Evolutionary conservation across 805 yeast genomes (phyloP).

Genomic region (Candida parachauliodes): DNA sequence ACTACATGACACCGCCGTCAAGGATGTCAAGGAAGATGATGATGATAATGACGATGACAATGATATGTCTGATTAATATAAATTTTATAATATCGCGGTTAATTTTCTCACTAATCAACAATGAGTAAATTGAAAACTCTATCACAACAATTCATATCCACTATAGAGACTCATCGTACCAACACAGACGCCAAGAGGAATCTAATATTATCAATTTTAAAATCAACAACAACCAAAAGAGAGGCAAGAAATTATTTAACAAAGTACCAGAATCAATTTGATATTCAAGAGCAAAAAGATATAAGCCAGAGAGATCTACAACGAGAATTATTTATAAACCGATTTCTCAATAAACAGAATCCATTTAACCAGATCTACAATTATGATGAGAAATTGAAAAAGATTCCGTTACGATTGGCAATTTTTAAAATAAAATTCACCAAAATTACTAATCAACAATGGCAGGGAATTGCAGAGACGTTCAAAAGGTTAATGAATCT

Average conservation of each 20-base stretch:
- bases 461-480: slow-evolving; percentile 53
- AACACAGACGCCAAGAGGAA: slow-evolving; percentile 55
- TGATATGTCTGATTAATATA: neutral
- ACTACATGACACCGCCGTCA: slow-evolving; percentile 38
- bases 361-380: slow-evolving; percentile 33
- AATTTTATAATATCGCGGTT: slow-evolving; percentile 1
- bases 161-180: slow-evolving; percentile 27
- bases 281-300: slow-evolving; percentile 17
- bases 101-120: neutral
- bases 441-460: slow-evolving; percentile 24
- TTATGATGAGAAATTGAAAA: slow-evolving; percentile 28
- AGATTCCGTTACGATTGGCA: slow-evolving; percentile 51
- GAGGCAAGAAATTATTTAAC: slow-evolving; percentile 80
- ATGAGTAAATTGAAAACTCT: slow-evolving; percentile 30
- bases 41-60: slow-evolving; percentile 6
- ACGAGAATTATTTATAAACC: slow-evolving; percentile 28
- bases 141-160: slow-evolving; percentile 33
- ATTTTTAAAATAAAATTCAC: slow-evolving; percentile 48
- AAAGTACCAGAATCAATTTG: slow-evolving; percentile 56
- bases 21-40: neutral
- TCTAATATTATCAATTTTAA: slow-evolving; percentile 76
- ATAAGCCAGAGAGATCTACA: slow-evolving; percentile 22
- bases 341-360: slow-evolving; percentile 29
- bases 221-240: slow-evolving; percentile 89
- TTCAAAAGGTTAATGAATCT: slow-evolving; percentile 51